Evolutionary conservation across 2,329 filamentous ascomycete genomes (phyloP).

Genomic region (Karstenula rhodostoma): DNA sequence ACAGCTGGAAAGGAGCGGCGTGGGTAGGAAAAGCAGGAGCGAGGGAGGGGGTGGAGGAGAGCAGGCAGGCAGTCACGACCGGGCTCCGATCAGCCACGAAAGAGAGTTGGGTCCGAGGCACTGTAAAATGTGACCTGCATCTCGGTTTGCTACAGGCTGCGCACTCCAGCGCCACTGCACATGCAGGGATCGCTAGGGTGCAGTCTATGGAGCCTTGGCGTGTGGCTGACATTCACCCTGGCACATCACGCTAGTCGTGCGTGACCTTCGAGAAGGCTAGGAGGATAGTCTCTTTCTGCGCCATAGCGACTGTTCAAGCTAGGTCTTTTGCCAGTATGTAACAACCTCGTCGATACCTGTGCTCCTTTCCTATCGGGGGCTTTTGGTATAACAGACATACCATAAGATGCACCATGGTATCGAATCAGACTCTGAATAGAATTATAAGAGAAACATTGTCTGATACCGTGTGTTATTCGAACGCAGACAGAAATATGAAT

Average conservation of each 20-base stretch:
- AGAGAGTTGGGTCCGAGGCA: background rate
- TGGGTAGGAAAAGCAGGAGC: slow-evolving; percentile 12
- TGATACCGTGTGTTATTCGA: no score
- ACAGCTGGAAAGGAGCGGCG: slow-evolving; percentile 28
- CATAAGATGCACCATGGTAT: no score
- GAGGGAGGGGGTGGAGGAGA: slow-evolving; percentile 7
- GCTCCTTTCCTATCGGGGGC: background rate
- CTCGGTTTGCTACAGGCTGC: slow-evolving; percentile 13
- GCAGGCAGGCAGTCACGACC: slow-evolving; percentile 10
- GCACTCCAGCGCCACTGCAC: slow-evolving; percentile 4
- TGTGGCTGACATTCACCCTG: slow-evolving; percentile 6
- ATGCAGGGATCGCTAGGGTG: slow-evolving; percentile 9
- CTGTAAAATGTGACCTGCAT: slow-evolving; percentile 11
- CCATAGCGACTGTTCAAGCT: background rate
- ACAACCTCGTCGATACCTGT: no score
- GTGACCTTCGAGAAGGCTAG: slow-evolving; percentile 7
- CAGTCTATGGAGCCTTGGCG: background rate
- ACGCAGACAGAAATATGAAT: no score
- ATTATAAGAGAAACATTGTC: no score
- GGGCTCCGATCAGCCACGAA: slow-evolving; percentile 8
- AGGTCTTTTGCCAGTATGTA: no score
- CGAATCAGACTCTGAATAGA: no score
- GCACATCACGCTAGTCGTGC: background rate
- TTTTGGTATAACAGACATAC: no score
- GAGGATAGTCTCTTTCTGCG: slow-evolving; percentile 21